Percentiles rank a stretch among this genome's conserved stretches.
Conservation (phyloP, 2,329 filamentous ascomycete genomes). For the Aspergillus sp. region DNA sequence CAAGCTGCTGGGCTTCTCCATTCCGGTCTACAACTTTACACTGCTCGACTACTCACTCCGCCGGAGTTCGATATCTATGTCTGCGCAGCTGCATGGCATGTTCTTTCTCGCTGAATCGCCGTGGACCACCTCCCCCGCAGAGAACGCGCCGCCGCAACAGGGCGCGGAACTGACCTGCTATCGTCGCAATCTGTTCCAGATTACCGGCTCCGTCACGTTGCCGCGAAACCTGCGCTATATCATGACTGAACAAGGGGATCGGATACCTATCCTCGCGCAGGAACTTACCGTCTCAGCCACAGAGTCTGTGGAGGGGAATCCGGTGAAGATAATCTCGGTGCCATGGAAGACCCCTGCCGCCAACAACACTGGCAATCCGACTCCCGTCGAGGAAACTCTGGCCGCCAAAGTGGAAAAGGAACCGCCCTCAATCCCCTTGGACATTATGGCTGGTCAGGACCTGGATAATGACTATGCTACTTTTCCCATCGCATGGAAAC, state of each 20-base stretch:
- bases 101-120: slow-evolving; percentile 61
- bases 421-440: slow-evolving; percentile 70
- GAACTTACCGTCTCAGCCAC: slow-evolving; percentile 87
- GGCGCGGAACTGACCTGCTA: slow-evolving; percentile 79
- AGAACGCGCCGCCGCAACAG: slow-evolving; percentile 48
- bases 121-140: slow-evolving; percentile 49
- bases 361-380: slow-evolving; percentile 47
- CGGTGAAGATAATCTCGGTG: slow-evolving; percentile 89
- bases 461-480: slow-evolving; percentile 75
- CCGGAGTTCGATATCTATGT: slow-evolving; percentile 48
- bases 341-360: slow-evolving; percentile 94
- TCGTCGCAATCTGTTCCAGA: slow-evolving; percentile 89
- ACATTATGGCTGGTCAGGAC: slow-evolving; percentile 57
- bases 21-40: slow-evolving; percentile 52
- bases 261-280: slow-evolving; percentile 70
- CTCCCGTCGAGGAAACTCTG: background rate
- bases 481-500: slow-evolving; percentile 89
- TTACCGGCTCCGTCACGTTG: slow-evolving; percentile 78
- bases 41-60: slow-evolving; percentile 53
- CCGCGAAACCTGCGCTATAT: slow-evolving; percentile 71
- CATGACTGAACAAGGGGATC: slow-evolving; percentile 74
- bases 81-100: slow-evolving; percentile 59
- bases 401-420: slow-evolving; percentile 64
- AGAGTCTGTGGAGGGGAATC: slow-evolving; percentile 86
- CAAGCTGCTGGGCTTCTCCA: slow-evolving; percentile 66